Conservation (phyloP, 192 early-diverging fungal genomes). For the Paraglomus brasilianum region DNA sequence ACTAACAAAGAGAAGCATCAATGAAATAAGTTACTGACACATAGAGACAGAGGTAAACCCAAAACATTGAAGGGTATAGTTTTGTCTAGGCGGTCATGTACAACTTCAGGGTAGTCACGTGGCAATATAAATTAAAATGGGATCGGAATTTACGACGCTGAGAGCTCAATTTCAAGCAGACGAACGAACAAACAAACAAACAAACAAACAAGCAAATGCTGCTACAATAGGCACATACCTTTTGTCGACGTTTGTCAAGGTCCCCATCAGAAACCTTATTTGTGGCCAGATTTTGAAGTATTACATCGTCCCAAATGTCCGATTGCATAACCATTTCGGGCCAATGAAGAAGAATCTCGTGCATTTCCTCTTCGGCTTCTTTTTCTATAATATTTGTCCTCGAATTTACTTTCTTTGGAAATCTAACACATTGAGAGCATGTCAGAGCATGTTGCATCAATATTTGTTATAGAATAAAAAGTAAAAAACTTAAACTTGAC, state of each 20-base stretch:
- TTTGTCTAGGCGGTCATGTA: constrained; percentile 28
- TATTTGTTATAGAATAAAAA: constrained; percentile 18
- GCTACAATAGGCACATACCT: constrained; percentile 29
- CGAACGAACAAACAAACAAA: no score
- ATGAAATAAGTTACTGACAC: no score
- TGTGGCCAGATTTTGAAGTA: constrained; percentile 41
- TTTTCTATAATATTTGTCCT: constrained; percentile 36
- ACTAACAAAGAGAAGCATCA: constrained; percentile 48
- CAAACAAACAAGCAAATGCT: background rate
- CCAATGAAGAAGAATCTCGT: constrained; percentile 56
- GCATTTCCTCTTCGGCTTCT: constrained; percentile 34
- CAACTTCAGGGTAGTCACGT: no score
- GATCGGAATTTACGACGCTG: no score
- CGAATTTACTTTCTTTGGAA: constrained; percentile 52
- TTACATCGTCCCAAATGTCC: constrained; percentile 57
- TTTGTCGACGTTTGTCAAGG: constrained; percentile 51
- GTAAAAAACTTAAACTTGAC: constrained; percentile 14
- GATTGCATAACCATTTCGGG: constrained; percentile 50
- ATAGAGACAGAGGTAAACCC: no score
- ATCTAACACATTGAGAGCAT: no score
- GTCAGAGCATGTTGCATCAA: background rate
- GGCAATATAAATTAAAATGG: no score
- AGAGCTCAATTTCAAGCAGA: no score
- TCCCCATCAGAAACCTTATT: constrained; percentile 51
- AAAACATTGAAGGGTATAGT: no score